phyloP scores from a whole-genome alignment of 768 basidiomycete genomes.

The Lentinula lateritia region DNA sequence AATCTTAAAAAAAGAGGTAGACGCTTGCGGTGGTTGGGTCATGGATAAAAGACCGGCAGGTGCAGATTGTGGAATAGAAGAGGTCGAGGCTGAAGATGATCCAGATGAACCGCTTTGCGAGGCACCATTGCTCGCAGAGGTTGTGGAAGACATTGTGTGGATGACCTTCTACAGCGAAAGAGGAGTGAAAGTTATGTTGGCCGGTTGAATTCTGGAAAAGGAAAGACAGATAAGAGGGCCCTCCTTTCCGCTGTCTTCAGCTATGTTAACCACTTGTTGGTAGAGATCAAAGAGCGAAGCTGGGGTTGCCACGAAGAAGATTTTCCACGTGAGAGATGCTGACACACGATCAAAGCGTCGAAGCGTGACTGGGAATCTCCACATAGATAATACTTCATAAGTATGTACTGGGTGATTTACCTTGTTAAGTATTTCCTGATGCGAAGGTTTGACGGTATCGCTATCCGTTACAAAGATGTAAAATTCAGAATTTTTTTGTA shows the following conservation, averaged over 20 bases:
- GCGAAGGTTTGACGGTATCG: too few relatives aligned
- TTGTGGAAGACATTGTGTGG: background rate
- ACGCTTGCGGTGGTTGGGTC: conserved; percentile 77
- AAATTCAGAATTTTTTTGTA: too few relatives aligned
- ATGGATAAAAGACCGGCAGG: conserved; percentile 65
- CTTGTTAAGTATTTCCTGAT: too few relatives aligned
- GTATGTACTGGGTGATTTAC: too few relatives aligned
- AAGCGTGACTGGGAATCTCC: too few relatives aligned
- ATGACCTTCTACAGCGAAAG: background rate
- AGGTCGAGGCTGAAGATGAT: conserved; percentile 4
- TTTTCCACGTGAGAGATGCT: background rate
- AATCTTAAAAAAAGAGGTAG: conserved; percentile 87
- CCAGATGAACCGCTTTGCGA: background rate
- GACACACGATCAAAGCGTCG: background rate
- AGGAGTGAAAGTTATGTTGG: background rate
- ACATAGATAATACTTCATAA: too few relatives aligned
- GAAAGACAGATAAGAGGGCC: background rate
- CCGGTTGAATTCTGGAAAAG: background rate
- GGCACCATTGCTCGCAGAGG: background rate
- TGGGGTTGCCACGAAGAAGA: background rate
- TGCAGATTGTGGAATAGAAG: conserved; percentile 40
- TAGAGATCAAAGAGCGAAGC: too few relatives aligned
- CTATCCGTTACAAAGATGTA: too few relatives aligned
- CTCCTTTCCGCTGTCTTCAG: background rate
- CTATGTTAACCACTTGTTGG: too few relatives aligned